A percentile compares a stretch with the other conserved stretches of the same genome.
Evolutionary conservation across 257 asterid species (phyloP).

Genomic region (Solanum chiquidenum): DNA sequence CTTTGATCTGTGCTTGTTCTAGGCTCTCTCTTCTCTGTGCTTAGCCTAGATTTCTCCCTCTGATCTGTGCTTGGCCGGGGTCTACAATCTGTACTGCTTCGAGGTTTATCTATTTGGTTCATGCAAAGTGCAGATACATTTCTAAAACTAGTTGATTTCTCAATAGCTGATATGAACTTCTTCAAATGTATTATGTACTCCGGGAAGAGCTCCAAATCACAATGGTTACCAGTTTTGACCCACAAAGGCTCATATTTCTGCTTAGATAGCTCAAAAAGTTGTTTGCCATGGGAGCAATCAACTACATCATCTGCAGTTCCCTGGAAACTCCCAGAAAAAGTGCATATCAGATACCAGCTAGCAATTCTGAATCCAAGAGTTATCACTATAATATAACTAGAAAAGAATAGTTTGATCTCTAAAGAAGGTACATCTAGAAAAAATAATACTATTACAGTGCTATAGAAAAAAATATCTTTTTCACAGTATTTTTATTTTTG

Average conservation of each 20-base stretch:
- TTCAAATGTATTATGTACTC: conserved; percentile 84
- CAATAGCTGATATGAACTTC: conserved; percentile 69
- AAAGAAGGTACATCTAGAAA: neutral
- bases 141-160: conserved; percentile 51
- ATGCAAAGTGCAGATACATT: conserved; percentile 23
- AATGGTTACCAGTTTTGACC: conserved; percentile 88
- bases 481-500: neutral
- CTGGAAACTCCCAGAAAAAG: conserved; percentile 18
- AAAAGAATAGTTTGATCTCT: neutral
- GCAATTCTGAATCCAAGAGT: neutral
- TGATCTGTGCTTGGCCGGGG: conserved; percentile 71
- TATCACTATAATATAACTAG: neutral
- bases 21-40: conserved; percentile 65
- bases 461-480: neutral
- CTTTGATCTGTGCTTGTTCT: conserved; percentile 48
- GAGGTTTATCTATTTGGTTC: conserved; percentile 42
- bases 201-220: conserved; percentile 91
- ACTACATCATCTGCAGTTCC: conserved; percentile 93
- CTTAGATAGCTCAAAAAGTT: conserved; percentile 83
- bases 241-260: conserved; percentile 92
- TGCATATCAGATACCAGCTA: neutral
- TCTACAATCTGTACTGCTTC: conserved; percentile 61
- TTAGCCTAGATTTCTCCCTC: conserved; percentile 69
- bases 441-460: neutral
- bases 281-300: conserved; percentile 84